Base-by-base conservation (phyloP, 805 yeast genomes). In the Candida easanensis region DNA sequence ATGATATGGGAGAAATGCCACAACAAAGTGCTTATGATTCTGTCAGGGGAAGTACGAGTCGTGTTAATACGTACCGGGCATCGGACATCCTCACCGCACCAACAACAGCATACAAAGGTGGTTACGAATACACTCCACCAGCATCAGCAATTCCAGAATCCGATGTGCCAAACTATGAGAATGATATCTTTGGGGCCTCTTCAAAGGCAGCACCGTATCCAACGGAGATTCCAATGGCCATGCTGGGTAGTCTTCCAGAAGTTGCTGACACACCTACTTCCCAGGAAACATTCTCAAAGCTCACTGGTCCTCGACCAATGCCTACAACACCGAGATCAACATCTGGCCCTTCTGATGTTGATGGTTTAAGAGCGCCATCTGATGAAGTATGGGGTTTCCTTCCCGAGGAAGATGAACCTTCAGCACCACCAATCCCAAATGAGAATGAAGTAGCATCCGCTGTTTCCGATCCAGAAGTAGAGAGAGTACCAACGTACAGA, bases 291-390 rank as follows among this genome's bases (percentile, higher is more conserved):
- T 39, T 39, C 5, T 36, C 50, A 3, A 54, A 44, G 25, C 52
- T 56, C 5, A 42, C 47, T 8, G 61, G 62, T 0, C 61, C 63
- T 10, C 55, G 63, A 34, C 63, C 63, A 16, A 55, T 54, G 57
- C 60, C 62, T 5, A 5, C 41, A 14, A 23, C 51, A 5, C 32
- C 44, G 16, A 43, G 45, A 35, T 48, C 52, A 1, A 38, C 47
- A 7, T 34, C 44, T 2, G 36, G 34, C 1, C 42, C 43, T 6
- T 33, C 45, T 7, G 51, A 41, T n/a, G 33, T 33, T 14, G n/a
- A 13, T n/a, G n/a, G 6, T 13, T 5, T n/a, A 13, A n/a, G 5
- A 13, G 15, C 10, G 5, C 30, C 33, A 6, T 32, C 33, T 19
- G 47, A 38, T 6, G 38, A 38, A 9, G 14, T 17, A 11, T 41